Evolutionary conservation across 345 rosid species (phyloP).

Genomic region (Brassica cretica): DNA sequence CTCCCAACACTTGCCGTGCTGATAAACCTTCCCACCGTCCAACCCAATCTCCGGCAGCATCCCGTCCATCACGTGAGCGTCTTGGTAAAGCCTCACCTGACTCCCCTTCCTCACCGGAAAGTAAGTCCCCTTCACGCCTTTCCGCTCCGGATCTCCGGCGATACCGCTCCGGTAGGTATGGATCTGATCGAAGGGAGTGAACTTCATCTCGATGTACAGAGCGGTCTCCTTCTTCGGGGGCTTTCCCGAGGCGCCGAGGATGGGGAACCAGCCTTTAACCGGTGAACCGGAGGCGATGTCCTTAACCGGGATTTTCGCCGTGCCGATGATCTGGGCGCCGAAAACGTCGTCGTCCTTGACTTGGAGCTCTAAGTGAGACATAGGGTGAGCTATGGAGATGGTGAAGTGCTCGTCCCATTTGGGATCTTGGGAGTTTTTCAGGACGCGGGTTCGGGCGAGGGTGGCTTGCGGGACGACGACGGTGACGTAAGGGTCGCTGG

Average conservation of each 20-base stretch:
- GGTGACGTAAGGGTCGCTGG: constrained; percentile 85
- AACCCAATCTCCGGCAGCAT: constrained; percentile 49
- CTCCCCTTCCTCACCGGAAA: constrained; percentile 81
- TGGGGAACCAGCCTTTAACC: constrained; percentile 54
- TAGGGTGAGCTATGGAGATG: constrained; percentile 73
- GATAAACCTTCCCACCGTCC: constrained; percentile 51
- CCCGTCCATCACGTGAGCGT: constrained; percentile 69
- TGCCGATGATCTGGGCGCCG: constrained; percentile 74
- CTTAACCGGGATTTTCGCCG: constrained; percentile 51
- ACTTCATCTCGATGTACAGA: constrained; percentile 52
- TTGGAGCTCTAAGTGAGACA: constrained; percentile 60
- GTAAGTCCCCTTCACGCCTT: constrained; percentile 66
- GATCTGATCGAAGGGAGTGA: constrained; percentile 65
- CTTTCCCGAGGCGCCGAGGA: constrained; percentile 48
- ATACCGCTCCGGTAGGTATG: constrained; percentile 51
- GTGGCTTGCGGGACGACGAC: constrained; percentile 87
- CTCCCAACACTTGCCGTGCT: constrained; percentile 79
- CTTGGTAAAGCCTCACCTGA: constrained; percentile 72
- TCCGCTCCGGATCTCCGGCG: constrained; percentile 60
- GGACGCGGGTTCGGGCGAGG: constrained; percentile 74
- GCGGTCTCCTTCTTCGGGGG: constrained; percentile 57
- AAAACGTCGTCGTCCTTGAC: constrained; percentile 85
- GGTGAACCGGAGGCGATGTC: constrained; percentile 43
- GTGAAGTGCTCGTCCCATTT: constrained; percentile 66
- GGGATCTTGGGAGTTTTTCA: constrained; percentile 69